Base-by-base conservation (phyloP, 306 rosid genomes). In the Alnus glutinosa region DNA sequence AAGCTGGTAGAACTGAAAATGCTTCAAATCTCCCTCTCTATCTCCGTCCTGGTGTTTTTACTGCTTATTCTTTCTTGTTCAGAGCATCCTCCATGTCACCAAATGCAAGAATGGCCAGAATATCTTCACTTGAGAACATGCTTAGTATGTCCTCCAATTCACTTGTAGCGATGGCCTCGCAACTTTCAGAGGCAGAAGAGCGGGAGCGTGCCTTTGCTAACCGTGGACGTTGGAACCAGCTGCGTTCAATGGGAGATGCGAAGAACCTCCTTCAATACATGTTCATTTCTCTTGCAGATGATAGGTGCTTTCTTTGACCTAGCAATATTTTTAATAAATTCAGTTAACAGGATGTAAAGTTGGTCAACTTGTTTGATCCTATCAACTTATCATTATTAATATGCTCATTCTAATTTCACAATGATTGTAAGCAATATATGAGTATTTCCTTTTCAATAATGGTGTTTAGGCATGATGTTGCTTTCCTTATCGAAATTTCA, bases 111-210 rank as follows among this genome's bases (percentile, higher is more conserved):
- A 93, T 89, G 91, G 91, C 97, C 61, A 87, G 97, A 88, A 92
- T 96, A 70, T 86, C 89, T 71, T 96, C 99, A 75, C 98, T 96
- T 73, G 99, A 93, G 85, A 96, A 75, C 88, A 93, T 96, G 98
- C 85, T 96, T 72, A 87, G 94, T 84, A 91, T 96, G 80, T 88
- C 99, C 68, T 96, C 99, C 76, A 91, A 96, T 82, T 96, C 99
- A 48, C 96, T 96, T 75, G 99, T 96, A 64, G 94, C 98, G 42
- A 96, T 96, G 99, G 99, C 99, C 80, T 96, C 99, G 48, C 99
- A 96, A 86, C 98, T 96, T 83, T 96, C 99, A 2, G 99, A 96
- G 88, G 98, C 98, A 80, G 99, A 96, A 91, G 99, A 96, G 81
- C 83, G 99, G 77, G 99, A 93, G 48, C 94, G 98, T 64, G 97